Conservation (phyloP, 176 grass and related monocot species). For the Melocanna baccifera region DNA sequence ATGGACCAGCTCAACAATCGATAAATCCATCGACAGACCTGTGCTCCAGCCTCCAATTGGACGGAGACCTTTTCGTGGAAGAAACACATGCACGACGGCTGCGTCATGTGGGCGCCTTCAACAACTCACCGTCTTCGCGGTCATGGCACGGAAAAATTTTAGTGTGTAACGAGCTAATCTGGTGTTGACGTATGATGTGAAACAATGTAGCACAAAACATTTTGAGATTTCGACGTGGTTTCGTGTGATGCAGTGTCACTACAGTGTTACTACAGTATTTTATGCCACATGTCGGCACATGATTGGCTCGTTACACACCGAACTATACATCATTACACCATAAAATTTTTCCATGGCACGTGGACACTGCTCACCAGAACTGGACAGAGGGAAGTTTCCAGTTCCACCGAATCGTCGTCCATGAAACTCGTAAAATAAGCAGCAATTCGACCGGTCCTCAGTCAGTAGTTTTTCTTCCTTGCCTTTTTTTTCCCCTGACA, state of each 20-base stretch:
- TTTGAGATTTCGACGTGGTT: too few species aligned
- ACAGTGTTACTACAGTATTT: too few species aligned
- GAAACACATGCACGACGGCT: not conserved
- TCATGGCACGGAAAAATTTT: not conserved
- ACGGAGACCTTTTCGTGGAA: not conserved
- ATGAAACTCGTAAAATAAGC: not conserved
- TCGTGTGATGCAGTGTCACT: too few species aligned
- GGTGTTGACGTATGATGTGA: fast-evolving
- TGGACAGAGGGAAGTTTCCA: not conserved
- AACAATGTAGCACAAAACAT: too few species aligned
- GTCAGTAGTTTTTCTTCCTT: not conserved
- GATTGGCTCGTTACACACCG: too few species aligned
- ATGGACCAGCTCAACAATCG: not conserved
- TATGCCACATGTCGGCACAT: too few species aligned
- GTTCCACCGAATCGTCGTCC: not conserved
- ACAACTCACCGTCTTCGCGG: not conserved
- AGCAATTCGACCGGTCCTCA: not conserved
- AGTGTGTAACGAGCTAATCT: too few species aligned
- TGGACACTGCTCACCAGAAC: not conserved
- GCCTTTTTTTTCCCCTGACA: not conserved
- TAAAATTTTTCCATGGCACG: not conserved
- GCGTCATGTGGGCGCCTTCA: not conserved
- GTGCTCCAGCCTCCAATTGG: not conserved
- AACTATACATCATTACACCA: too few species aligned
- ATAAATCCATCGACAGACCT: not conserved